These are phyloP conservation scores for Pisolithus thermaeus DNA, from an alignment of 1,284 basidiomycete species.

Conservation along the genomic window DNA sequence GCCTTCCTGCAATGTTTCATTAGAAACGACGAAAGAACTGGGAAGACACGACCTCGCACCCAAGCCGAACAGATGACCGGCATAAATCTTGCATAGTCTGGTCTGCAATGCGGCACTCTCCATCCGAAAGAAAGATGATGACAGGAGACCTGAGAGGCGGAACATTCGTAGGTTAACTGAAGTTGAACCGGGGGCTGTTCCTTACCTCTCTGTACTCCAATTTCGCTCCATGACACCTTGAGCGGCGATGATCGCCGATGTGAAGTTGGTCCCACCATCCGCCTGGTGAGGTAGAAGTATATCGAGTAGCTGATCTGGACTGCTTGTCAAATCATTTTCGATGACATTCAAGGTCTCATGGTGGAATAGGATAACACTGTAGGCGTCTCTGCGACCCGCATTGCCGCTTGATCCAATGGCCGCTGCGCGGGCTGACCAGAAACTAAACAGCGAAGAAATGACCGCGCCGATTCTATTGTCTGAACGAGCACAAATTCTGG, in stretches of 20 bases:
- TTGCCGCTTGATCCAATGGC: constrained; percentile 20
- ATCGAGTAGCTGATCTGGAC: constrained; percentile 41
- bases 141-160: constrained; percentile 39
- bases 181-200: too few relatives aligned
- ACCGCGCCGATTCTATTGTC: constrained; percentile 56
- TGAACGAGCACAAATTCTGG: constrained; percentile 27
- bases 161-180: too few relatives aligned
- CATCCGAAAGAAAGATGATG: constrained; percentile 57
- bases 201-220: constrained; percentile 46
- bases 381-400: constrained; percentile 42
- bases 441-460: constrained; percentile 43
- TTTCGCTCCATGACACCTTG: constrained; percentile 35
- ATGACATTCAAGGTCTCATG: constrained; percentile 24
- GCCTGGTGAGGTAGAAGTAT: constrained; percentile 31
- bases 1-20: constrained; percentile 36
- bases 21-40: background rate
- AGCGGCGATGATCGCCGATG: constrained; percentile 35
- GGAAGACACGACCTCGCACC: constrained; percentile 30
- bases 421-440: constrained; percentile 47
- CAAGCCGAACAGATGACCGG: constrained; percentile 34
- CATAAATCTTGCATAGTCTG: constrained; percentile 37
- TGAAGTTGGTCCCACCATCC: constrained; percentile 43
- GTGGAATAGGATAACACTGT: constrained; percentile 50
- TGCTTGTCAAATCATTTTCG: constrained; percentile 40
- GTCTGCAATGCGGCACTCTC: constrained; percentile 37